Evolutionary conservation across 2,329 filamentous ascomycete species (phyloP), one percentile per base, ranked within the genome.

Genomic region (Capronia americana): DNA sequence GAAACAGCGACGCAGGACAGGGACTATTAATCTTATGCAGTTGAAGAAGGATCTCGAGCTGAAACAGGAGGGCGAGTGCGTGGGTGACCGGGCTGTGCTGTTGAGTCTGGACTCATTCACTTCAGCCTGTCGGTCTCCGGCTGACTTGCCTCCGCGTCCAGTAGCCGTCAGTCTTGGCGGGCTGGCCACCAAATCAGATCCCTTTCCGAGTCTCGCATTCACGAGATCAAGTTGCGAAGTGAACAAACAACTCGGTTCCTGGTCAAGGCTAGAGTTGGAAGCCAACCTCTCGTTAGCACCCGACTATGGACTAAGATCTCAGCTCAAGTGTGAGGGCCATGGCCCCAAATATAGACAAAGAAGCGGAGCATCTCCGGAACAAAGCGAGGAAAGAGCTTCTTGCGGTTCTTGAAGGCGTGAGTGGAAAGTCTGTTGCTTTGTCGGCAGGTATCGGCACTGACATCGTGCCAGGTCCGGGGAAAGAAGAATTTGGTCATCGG

Each of bases 401-500:
- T 73, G 89, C 90, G 80, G 88, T 98, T 73, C 90, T 99, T 69
- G 94, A 98, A 86, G 90, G 91, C 79, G 95, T 99, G 90, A 87
- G 93, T 91, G 57, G 61, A 58, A 5, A 23, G 44, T 34, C 17
- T 30, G 12, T 24, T 48, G 20, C 44, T 55, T 26, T 34, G 26
- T 28, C 20, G n/a, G 14, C 17, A 26, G 17, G 28, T 30, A 69
- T 70, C 72, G 67, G 26, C 51, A 67, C 79, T 81, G 67, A 81
- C 69, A 51, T 65, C 66, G 68, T 61, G 69, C 53, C 76, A 99
- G 95, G 92, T 98, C 71, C 92, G 94, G 77, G 96, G 96, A 73
- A 99, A 98, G 87, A 99, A 99, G 85, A 98, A 97, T 76, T 84
- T 99, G 68, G 91, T 99, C 60, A 90, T 99, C 76, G 94, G 98